Evolutionary conservation across 2,329 filamentous ascomycete species (phyloP).

Genomic region (Cercospora zeae-maydis): DNA sequence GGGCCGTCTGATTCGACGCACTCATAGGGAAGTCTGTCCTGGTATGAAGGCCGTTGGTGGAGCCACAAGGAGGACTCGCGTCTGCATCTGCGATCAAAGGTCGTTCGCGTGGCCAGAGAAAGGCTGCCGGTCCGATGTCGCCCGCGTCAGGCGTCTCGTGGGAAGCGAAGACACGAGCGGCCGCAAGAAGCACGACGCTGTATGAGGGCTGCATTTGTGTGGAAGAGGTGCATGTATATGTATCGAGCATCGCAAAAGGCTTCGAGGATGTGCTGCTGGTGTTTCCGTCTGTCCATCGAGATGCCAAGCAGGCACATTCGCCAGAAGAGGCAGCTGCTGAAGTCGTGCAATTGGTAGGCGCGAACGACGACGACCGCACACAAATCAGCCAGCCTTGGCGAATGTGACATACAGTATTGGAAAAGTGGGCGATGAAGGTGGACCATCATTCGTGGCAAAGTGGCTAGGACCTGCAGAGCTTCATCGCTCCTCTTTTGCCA

Average conservation of each 20-base stretch:
- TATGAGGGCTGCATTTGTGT: neutral
- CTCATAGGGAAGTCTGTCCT: constrained; percentile 57
- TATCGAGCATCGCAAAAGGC: neutral
- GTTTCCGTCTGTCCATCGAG: neutral
- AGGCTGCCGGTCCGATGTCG: constrained; percentile 21
- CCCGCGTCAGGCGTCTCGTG: neutral
- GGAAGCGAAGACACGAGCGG: neutral
- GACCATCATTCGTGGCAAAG: neutral
- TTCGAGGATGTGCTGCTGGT: neutral
- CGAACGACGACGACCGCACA: neutral
- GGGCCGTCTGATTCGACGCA: constrained; percentile 30
- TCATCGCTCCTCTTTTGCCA: neutral
- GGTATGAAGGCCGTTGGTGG: constrained; percentile 46
- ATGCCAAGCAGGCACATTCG: neutral
- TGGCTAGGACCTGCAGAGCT: neutral
- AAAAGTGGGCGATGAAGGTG: neutral
- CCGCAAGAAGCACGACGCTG: neutral
- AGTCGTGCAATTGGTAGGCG: neutral
- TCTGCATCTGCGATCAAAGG: constrained; percentile 54
- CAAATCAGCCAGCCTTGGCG: no score
- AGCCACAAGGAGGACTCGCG: constrained; percentile 58
- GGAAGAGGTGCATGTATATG: neutral
- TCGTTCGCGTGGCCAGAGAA: constrained; percentile 59
- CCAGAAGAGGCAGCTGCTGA: neutral
- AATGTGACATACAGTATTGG: no score